Base-by-base conservation (phyloP, 139 green algal species). In the Chloropicon primus region DNA sequence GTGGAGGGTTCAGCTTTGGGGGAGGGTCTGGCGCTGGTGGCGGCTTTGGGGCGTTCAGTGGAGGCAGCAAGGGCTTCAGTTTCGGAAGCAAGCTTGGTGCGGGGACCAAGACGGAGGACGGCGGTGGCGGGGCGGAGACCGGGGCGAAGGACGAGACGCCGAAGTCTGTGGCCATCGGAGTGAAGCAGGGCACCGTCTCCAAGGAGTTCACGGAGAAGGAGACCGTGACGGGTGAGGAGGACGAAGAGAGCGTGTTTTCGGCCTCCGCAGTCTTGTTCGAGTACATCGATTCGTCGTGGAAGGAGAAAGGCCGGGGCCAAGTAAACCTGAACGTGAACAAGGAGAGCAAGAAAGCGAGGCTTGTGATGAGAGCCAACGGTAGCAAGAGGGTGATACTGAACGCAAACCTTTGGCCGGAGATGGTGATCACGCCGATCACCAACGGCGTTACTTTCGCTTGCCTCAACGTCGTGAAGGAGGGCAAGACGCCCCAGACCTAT, bases 361-460 rank as follows among this genome's bases (percentile, higher is more conserved):
- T 98, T 71, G 85, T 98, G n/a, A 98, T 98, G 93, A 85, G 93
- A 25, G 85, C 94, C 74, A 79, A 83, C 21, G 93, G 90, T 54
- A 96, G 94, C 83, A 85, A 93, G 53, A 83, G 89, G 22, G 87
- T 98, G 72, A 84, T 98, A 76, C 84, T 98, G 1, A 98, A 98
- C 74, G 93, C 93, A 2, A 89, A 88, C 26, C 79, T 98, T 2
- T 96, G 87, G 79, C 21, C 74, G 2, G 85, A 80, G 72, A 96
- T 98, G 80, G 85, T 87, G 62, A 71, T 91, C 26, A 89, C 85
- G 0, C 83, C 75, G 53, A 97, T 97, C 1, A 86, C 85, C 27
- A 90, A 89, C 74, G 92, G 92, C 1, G 88, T 91, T 2, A 92
- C 85, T 0, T 97, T 97, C 82, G 88, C 85, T 1, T 86, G 81